Evolutionary conservation across 345 rosid genomes (phyloP), one percentile per base, ranked within the genome.

Genomic region (Citrus reticulata): DNA sequence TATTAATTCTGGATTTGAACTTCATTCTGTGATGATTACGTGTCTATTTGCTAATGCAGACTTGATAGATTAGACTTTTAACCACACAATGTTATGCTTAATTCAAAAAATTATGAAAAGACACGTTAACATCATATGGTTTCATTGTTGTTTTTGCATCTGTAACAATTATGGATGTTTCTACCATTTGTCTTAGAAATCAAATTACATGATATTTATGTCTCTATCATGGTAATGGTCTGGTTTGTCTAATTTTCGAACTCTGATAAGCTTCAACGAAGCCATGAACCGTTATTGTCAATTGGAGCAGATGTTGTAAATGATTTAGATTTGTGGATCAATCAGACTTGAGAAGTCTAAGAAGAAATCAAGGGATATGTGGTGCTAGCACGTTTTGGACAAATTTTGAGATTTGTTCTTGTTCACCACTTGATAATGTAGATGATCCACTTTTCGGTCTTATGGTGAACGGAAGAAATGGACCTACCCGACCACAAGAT

Each of bases 301-400:
- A n/a, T 69, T 25, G 73, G 4, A 46, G 51, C 16, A 46, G 51
- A 46, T 46, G 51, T 46, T 11, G 51, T 46, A 11, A 46, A 46
- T 10, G 51, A 72, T 57, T 66, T n/a, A 19, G 63, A 51, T 24
- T 24, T 72, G 80, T 42, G 74, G 74, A 19, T 30, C 20, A 62
- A 71, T 24, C 9, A 19, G 30, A 42, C n/a, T 30, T 29, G 20
- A 51, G 60, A 32, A 59, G 14, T 20, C 59, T 9, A 25, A 37
- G 46, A 39, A 62, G 57, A 69, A 73, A 68, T 77, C 68, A 58
- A 46, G 29, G 58, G 34, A 34, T 70, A 19, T 66, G 87, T 78
- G 85, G 82, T 74, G 72, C 37, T 71, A 22, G 34, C 35, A 42
- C 27, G 35, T 68, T 13, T 73, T 11, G 70, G 79, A 79, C 16